Conservation (phyloP, 192 early-diverging fungal genomes). For the Chytriomyces sp. region DNA sequence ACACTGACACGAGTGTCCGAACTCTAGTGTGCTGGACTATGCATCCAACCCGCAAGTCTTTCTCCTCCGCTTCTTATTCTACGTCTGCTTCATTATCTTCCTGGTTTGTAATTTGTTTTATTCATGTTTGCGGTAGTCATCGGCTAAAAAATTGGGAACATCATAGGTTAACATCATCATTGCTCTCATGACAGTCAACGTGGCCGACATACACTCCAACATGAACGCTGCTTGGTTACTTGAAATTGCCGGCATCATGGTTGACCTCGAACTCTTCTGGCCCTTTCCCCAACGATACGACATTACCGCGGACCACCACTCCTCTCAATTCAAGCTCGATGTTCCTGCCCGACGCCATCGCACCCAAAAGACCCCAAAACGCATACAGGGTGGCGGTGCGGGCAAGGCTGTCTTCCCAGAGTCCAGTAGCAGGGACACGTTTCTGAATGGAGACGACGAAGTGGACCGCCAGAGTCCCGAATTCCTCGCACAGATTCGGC, state of each 20-base stretch:
- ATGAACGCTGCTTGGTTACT: slow-evolving; percentile 49
- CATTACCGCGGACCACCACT: slow-evolving; percentile 13
- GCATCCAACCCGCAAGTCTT: slow-evolving; percentile 38
- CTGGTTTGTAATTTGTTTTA: no score
- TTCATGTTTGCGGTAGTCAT: no score
- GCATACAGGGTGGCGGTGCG: neutral
- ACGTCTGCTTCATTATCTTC: slow-evolving; percentile 48
- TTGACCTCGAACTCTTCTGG: slow-evolving; percentile 52
- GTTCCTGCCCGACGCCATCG: neutral
- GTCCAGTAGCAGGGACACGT: neutral
- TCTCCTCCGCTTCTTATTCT: slow-evolving; percentile 44
- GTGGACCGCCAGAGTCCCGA: slow-evolving; percentile 1
- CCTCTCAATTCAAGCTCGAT: slow-evolving; percentile 15
- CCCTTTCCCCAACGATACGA: slow-evolving; percentile 41
- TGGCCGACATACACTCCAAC: slow-evolving; percentile 49
- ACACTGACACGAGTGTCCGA: no score
- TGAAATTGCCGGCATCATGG: slow-evolving; percentile 51
- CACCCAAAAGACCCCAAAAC: neutral
- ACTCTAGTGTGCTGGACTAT: slow-evolving; percentile 39
- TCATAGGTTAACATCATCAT: slow-evolving; percentile 51
- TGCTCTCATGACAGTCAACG: slow-evolving; percentile 53
- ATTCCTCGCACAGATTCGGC: neutral
- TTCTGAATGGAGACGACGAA: neutral
- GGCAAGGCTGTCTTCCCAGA: neutral
- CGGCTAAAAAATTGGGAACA: no score